Evolutionary conservation across 139 green algal species (phyloP).

Genomic region (Micractinium sp.): DNA sequence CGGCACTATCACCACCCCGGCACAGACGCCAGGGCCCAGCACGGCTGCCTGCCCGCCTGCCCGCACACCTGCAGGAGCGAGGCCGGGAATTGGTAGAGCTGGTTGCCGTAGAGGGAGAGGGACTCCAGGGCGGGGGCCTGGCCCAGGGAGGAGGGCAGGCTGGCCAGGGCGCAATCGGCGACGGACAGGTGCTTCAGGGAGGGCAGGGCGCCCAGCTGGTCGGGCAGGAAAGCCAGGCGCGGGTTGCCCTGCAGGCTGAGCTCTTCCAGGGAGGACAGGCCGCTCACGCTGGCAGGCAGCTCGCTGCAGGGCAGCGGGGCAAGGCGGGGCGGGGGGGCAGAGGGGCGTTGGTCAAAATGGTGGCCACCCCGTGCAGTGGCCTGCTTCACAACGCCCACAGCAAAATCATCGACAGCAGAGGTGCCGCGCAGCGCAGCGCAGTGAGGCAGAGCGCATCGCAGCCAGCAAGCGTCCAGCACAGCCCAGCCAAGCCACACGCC

Average conservation of each 20-base stretch:
- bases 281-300: conserved; percentile 50
- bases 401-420: not conserved
- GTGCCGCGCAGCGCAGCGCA: not conserved
- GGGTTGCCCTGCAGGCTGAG: conserved; percentile 75
- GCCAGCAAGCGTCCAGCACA: too few species aligned
- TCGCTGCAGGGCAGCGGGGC: not conserved
- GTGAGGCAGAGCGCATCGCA: too few species aligned
- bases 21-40: too few species aligned
- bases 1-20: too few species aligned
- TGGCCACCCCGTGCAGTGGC: too few species aligned
- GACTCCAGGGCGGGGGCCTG: conserved; percentile 33
- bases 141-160: conserved; percentile 29
- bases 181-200: conserved; percentile 56
- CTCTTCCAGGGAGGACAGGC: conserved; percentile 50
- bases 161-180: conserved; percentile 56
- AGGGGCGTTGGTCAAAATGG: not conserved
- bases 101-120: conserved; percentile 60
- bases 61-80: conserved; percentile 28
- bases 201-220: conserved; percentile 32
- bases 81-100: conserved; percentile 40
- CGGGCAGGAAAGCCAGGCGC: conserved; percentile 55
- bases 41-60: not conserved
- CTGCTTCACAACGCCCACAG: not conserved
- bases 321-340: not conserved
- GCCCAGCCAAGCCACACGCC: too few species aligned